Evolutionary conservation across 495 filamentous ascomycete species (phyloP).

Genomic region (Annulohypoxylon nitens): DNA sequence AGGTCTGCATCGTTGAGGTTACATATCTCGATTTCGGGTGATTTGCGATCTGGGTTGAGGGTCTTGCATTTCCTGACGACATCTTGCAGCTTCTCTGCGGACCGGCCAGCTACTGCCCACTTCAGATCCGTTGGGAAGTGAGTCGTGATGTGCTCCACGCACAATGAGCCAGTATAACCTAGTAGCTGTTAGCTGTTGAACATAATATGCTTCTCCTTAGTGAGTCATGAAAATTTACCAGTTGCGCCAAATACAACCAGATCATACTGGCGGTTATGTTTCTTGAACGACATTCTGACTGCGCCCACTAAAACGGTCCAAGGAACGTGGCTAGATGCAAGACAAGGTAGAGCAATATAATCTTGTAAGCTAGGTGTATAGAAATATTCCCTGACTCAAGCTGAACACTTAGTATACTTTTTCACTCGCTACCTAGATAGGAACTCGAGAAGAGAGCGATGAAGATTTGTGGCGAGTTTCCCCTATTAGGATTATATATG

Average conservation of each 20-base stretch:
- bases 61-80: conserved; percentile 74
- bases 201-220: conserved; percentile 6
- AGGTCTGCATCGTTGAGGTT: conserved; percentile 74
- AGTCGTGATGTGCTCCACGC: conserved; percentile 80
- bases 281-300: conserved; percentile 55
- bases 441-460: conserved; percentile 3
- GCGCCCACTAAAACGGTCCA: conserved; percentile 2
- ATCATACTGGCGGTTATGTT: conserved; percentile 77
- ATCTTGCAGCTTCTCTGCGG: conserved; percentile 74
- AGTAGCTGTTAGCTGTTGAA: conserved; percentile 51
- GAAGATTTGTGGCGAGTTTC: conserved; percentile 17
- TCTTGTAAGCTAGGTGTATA: neutral
- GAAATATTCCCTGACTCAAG: neutral
- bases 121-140: conserved; percentile 81
- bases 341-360: neutral
- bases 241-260: conserved; percentile 83
- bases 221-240: conserved; percentile 47
- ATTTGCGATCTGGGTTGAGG: conserved; percentile 76
- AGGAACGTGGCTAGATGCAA: neutral
- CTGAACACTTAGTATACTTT: conserved; percentile 13
- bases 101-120: conserved; percentile 93
- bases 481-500: conserved; percentile 34
- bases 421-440: conserved; percentile 13
- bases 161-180: conserved; percentile 88
- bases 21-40: conserved; percentile 53